Conservation (phyloP, 2,329 filamentous ascomycete species). For the Alternaria novae-zelandiae region DNA sequence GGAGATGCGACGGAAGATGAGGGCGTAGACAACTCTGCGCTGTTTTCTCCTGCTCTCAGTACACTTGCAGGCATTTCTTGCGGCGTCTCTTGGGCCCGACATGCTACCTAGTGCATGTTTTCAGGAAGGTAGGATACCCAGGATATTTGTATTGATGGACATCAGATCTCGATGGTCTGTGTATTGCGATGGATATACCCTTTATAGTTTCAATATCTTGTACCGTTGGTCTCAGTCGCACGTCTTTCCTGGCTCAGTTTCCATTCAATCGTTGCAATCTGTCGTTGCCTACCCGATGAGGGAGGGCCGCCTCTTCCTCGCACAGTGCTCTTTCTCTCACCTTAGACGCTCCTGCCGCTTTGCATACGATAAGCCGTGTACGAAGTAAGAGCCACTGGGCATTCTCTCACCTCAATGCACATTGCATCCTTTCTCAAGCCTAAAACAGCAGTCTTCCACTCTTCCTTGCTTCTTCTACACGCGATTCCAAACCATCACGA, state of each 20-base stretch:
- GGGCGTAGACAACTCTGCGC: background rate
- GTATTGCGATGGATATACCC: conserved; percentile 23
- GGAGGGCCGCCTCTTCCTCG: background rate
- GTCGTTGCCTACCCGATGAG: background rate
- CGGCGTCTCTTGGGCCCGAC: background rate
- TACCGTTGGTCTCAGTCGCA: background rate
- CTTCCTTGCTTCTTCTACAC: background rate
- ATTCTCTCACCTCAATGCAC: background rate
- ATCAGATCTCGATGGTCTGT: conserved; percentile 2
- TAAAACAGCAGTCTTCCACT: background rate
- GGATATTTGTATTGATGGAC: conserved; percentile 3
- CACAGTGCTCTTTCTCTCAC: background rate
- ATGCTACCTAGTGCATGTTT: background rate
- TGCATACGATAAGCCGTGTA: background rate
- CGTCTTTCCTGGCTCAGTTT: background rate
- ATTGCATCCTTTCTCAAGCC: background rate
- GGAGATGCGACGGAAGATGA: conserved; percentile 14
- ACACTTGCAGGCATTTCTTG: background rate
- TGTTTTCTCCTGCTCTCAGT: background rate
- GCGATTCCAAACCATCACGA: background rate
- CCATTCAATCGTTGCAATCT: background rate
- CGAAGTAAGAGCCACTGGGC: background rate
- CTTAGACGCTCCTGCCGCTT: background rate
- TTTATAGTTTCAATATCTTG: conserved; percentile 14
- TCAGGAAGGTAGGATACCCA: conserved; percentile 15